Conservation (phyloP, 306 rosid species). For the Potentilla sterilis region DNA sequence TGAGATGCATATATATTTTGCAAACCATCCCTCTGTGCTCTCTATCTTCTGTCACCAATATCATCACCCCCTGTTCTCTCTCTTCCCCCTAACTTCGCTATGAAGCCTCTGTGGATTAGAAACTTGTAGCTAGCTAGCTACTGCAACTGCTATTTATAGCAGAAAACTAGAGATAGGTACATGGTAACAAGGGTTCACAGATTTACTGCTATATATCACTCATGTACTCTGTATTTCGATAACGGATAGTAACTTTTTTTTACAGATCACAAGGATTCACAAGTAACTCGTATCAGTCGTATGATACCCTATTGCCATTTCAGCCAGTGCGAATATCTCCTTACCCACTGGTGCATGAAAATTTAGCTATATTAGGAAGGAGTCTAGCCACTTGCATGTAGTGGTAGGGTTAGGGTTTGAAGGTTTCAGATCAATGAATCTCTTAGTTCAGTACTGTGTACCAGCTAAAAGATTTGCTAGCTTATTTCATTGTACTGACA, state of each 20-base stretch:
- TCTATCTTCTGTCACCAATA: constrained; percentile 1
- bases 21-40: constrained; percentile 4
- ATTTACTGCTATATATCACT: not conserved
- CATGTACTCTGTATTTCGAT: not conserved
- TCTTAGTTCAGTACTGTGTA: not conserved
- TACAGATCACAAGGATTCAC: too few species aligned
- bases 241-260: not conserved
- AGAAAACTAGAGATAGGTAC: not conserved
- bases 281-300: too few species aligned
- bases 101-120: not conserved
- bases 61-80: not conserved
- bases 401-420: not conserved
- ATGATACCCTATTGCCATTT: not conserved
- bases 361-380: not conserved
- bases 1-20: not conserved
- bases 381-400: not conserved
- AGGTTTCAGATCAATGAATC: not conserved
- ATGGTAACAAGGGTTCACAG: not conserved
- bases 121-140: not conserved
- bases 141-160: not conserved
- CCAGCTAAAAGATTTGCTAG: not conserved
- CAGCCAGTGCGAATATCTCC: not conserved
- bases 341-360: not conserved
- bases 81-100: not conserved
- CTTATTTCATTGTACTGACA: not conserved